Conservation (phyloP, 2,329 filamentous ascomycete species). For the Hypoxylon sp. region DNA sequence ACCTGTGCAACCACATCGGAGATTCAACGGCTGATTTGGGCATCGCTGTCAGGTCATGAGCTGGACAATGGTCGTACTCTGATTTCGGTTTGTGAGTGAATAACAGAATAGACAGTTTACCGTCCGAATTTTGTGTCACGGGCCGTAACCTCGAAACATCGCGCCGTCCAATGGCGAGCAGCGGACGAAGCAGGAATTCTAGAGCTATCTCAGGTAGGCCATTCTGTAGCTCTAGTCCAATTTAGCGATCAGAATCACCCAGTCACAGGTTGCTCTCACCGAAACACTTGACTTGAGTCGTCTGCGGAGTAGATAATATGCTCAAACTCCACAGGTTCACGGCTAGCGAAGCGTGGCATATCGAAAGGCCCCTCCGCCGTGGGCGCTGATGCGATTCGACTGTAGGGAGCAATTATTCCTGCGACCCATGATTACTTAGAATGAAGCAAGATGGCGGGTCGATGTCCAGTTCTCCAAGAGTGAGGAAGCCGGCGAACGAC, state of each 20-base stretch:
- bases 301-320: background rate
- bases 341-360: background rate
- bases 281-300: background rate
- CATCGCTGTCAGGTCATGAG: background rate
- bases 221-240: background rate
- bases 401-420: background rate
- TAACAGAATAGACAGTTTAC: background rate
- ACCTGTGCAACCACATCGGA: background rate
- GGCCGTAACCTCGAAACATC: background rate
- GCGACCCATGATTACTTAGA: background rate
- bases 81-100: background rate
- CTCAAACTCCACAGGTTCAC: background rate
- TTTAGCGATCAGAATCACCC: background rate
- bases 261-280: background rate
- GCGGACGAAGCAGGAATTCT: background rate
- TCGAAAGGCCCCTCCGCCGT: background rate
- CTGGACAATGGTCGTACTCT: background rate
- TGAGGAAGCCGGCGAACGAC: background rate
- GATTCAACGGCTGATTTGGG: background rate
- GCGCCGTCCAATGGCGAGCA: background rate
- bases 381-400: background rate
- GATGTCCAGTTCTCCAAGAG: background rate
- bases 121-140: slow-evolving; percentile 1
- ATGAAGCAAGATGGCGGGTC: background rate
- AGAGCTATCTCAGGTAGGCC: background rate